A percentile compares a stretch with the other conserved stretches of the same genome.
Evolutionary conservation across 2,329 filamentous ascomycete species (phyloP).

Genomic region (Penicillium sp.): DNA sequence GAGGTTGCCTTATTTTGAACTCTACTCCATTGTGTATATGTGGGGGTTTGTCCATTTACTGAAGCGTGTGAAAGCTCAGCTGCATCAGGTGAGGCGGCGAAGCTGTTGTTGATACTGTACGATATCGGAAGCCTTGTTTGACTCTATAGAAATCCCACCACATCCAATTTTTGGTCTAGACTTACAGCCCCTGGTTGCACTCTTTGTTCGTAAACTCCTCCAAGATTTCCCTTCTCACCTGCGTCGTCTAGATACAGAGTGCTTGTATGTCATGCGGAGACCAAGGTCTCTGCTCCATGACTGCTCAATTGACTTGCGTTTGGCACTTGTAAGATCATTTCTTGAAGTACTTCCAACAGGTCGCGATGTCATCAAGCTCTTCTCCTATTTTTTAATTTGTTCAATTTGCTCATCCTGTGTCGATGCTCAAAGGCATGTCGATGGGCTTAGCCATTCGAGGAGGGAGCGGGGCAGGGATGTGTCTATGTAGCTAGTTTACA

Average conservation of each 20-base stretch:
- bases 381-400: not conserved
- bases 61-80: not conserved
- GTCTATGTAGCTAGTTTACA: not conserved
- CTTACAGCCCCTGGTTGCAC: not conserved
- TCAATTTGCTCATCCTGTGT: not conserved
- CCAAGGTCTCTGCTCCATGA: not conserved
- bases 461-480: not conserved
- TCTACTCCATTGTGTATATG: not conserved
- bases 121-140: not conserved
- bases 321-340: not conserved
- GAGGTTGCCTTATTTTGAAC: not conserved
- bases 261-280: not conserved
- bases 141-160: not conserved
- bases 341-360: no score
- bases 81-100: not conserved
- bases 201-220: not conserved
- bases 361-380: not conserved
- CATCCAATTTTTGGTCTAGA: no score
- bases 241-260: not conserved
- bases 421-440: not conserved
- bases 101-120: conserved; percentile 4
- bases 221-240: not conserved
- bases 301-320: not conserved
- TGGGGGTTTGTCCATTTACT: not conserved
- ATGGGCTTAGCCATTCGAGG: not conserved